Conservation (phyloP, 805 yeast genomes). For the Lachancea meyersii region DNA sequence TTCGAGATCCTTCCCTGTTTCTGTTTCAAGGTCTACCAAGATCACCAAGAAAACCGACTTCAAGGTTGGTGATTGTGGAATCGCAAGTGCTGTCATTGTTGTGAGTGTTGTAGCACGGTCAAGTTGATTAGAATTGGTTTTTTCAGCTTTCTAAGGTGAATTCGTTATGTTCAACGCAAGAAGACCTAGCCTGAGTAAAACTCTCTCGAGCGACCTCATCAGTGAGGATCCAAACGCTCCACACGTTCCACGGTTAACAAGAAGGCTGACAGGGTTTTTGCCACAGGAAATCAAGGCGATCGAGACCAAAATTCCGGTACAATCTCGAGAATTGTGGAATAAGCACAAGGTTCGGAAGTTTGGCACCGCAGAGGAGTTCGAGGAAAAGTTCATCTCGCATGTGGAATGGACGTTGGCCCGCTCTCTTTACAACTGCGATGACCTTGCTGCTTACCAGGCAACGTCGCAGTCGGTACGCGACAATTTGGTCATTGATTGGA, state of each 20-base stretch:
- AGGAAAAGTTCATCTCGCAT: constrained; percentile 66
- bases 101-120: too few species aligned
- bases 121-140: too few species aligned
- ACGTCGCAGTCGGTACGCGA: constrained; percentile 75
- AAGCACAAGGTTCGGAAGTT: constrained; percentile 55
- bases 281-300: constrained; percentile 82
- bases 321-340: constrained; percentile 72
- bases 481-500: constrained; percentile 79
- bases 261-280: constrained; percentile 85
- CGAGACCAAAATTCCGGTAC: constrained; percentile 74
- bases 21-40: too few species aligned
- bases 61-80: too few species aligned
- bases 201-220: constrained; percentile 27
- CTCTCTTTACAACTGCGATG: constrained; percentile 86
- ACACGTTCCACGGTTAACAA: constrained; percentile 42
- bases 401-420: constrained; percentile 91
- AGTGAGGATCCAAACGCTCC: constrained; percentile 31
- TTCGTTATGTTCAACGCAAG: constrained; percentile 15
- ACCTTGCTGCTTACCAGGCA: constrained; percentile 88
- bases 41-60: too few species aligned
- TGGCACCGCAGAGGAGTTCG: constrained; percentile 49
- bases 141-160: not conserved
- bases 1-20: too few species aligned
- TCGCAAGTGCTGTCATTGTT: too few species aligned
- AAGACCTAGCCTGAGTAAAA: constrained; percentile 14